A percentile compares a stretch with the other conserved stretches of the same genome.
Evolutionary conservation across 805 yeast genomes (phyloP).

Genomic region (Candida manassasensis): DNA sequence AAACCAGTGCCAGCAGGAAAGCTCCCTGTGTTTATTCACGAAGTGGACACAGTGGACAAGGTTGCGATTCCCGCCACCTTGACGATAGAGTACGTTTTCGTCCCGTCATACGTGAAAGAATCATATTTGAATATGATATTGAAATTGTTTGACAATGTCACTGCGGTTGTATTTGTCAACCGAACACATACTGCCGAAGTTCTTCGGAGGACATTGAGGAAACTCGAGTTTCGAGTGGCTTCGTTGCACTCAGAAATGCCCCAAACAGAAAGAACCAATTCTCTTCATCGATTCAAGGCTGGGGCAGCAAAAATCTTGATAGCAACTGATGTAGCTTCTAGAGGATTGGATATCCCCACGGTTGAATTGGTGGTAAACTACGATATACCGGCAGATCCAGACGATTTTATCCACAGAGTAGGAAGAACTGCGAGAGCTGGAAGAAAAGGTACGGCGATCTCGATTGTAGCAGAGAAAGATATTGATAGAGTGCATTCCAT

Average conservation of each 20-base stretch:
- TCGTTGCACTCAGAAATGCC: conserved; percentile 94
- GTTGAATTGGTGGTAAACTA: conserved; percentile 88
- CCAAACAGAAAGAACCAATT: conserved; percentile 84
- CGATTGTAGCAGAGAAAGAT: conserved; percentile 83
- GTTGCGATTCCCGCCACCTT: conserved; percentile 79
- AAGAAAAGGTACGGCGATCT: conserved; percentile 74
- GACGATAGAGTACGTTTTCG: conserved; percentile 58
- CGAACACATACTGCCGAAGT: conserved; percentile 88
- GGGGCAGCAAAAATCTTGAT: conserved; percentile 88
- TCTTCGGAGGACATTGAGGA: conserved; percentile 68
- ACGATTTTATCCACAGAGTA: conserved; percentile 92
- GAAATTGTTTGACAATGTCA: conserved; percentile 55
- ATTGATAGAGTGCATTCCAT: conserved; percentile 76
- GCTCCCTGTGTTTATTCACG: conserved; percentile 62
- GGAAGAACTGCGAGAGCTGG: conserved; percentile 99
- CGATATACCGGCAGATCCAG: conserved; percentile 94
- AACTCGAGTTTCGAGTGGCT: conserved; percentile 74
- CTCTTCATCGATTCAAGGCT: conserved; percentile 89
- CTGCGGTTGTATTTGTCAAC: conserved; percentile 87
- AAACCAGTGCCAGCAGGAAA: conserved; percentile 52
- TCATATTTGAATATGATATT: conserved; percentile 74
- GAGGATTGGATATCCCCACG: conserved; percentile 94
- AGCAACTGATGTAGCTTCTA: conserved; percentile 95
- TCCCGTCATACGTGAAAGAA: conserved; percentile 87
- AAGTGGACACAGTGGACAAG: conserved; percentile 66